Conservation (phyloP, 129 eudicot genomes). For the Ambrosia artemisiifolia region DNA sequence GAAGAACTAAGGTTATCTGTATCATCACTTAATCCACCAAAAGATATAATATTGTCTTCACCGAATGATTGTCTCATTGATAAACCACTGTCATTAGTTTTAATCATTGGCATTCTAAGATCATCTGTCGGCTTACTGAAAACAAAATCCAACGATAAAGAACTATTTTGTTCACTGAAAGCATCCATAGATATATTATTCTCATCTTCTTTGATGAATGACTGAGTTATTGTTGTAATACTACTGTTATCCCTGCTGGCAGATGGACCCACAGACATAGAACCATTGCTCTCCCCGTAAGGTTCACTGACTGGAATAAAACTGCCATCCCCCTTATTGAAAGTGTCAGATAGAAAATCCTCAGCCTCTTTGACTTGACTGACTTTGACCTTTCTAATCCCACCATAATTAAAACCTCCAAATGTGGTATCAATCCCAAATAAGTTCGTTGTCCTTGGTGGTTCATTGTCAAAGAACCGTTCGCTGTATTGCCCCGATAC, state of each 20-base stretch:
- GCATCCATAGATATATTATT: constrained; percentile 26
- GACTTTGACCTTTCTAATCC: constrained; percentile 54
- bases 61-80: constrained; percentile 42
- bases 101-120: constrained; percentile 22
- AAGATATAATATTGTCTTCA: constrained; percentile 51
- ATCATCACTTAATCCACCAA: constrained; percentile 48
- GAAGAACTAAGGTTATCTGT: constrained; percentile 35
- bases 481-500: constrained; percentile 40
- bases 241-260: constrained; percentile 30
- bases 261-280: constrained; percentile 28
- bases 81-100: constrained; percentile 30
- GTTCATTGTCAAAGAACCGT: constrained; percentile 44
- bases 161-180: constrained; percentile 28
- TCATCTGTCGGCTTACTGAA: constrained; percentile 35
- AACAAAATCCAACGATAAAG: constrained; percentile 36
- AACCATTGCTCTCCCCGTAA: constrained; percentile 26
- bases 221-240: constrained; percentile 30
- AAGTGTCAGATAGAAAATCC: constrained; percentile 30
- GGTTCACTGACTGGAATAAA: constrained; percentile 35
- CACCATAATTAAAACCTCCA: constrained; percentile 49
- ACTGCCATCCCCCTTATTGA: constrained; percentile 31
- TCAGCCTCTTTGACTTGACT: constrained; percentile 51
- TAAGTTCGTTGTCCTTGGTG: constrained; percentile 29
- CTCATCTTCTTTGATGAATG: constrained; percentile 39
- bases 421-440: constrained; percentile 38